Base-by-base conservation (phyloP, 148 eudicot genomes). In the Rheum nobile region DNA sequence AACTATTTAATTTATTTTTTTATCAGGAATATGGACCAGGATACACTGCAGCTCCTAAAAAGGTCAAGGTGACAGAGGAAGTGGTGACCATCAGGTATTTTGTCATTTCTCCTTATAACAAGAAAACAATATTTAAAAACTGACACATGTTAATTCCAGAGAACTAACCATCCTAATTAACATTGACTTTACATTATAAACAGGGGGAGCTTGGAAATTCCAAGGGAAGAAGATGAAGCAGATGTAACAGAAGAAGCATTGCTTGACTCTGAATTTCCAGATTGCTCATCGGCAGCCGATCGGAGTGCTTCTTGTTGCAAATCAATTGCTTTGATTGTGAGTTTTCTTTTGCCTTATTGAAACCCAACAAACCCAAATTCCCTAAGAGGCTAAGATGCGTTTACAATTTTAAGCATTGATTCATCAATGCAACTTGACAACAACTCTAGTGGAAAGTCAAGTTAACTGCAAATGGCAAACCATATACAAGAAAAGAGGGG, bases 21-120 rank as follows among this genome's bases (percentile, higher is more conserved):
- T 71, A 83, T 81, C 89, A 94, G 98, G 90, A 83, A 57, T 94
- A 86, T 80, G 85, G 87, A 84, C 87, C 91, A 9, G 96, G 91
- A 4, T 94, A 94, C 82, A 88, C 90, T 16, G 81, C 84, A 67
- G 75, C 82, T 73, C 83, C 87, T 48, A 85, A 87, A 79, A 86
- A 82, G 78, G 47, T 78, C 13, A 41, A 81, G 79, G 68, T 82
- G 74, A 71, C 72, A 35, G 75, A 90, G 73, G 79, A 84, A 68
- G 83, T 84, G 38, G 84, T 83, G 50, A 84, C 81, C 68, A 81
- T 88, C 43, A 92, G 98, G 98, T 89, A 57, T 14, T 71, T 8
- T 73, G 21, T 57, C 32, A 24, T 26, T 24, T 24, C 34, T 28
- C 19, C 29, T 9, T 10, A 67, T 2, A 50, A 50, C 2, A 47